Conservation (phyloP, 164 flowering plant genomes). For the Sedum album region DNA sequence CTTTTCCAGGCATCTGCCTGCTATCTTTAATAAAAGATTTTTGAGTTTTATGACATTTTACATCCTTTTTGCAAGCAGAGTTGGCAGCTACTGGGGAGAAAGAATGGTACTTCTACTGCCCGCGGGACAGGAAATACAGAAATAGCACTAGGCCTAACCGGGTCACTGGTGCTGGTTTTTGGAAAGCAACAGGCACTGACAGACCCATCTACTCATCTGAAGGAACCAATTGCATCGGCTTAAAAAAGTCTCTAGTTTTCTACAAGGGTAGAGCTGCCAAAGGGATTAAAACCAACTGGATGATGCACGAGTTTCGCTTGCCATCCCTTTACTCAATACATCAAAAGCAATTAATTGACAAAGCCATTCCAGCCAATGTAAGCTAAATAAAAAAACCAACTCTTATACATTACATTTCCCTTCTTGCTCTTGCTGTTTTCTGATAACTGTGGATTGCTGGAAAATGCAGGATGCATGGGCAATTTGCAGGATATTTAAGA, state of each 20-base stretch:
- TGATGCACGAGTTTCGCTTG: too few relatives aligned
- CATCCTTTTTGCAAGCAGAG: not conserved
- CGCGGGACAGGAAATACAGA: constrained; percentile 11
- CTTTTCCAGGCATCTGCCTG: not conserved
- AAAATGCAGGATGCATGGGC: too few relatives aligned
- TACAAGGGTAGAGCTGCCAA: constrained; percentile 9
- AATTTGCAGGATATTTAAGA: too few relatives aligned
- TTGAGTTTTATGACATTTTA: not conserved
- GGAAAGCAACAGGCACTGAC: constrained; percentile 11
- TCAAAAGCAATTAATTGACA: constrained; percentile 1
- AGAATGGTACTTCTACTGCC: constrained; percentile 11
- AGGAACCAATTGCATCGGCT: constrained; percentile 10
- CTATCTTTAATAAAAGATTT: not conserved
- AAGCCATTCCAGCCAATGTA: constrained; percentile 8
- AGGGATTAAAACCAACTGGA: constrained; percentile 5
- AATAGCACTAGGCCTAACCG: constrained; percentile 9
- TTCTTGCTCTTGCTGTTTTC: too few relatives aligned
- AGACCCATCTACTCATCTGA: constrained; percentile 11
- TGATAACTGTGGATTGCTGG: constrained; percentile 62
- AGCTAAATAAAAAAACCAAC: not conserved
- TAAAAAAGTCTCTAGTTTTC: constrained; percentile 10
- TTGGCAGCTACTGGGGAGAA: constrained; percentile 6
- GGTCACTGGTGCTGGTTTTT: constrained; percentile 9
- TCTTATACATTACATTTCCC: too few relatives aligned
- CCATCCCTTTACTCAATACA: constrained; percentile 4